phyloP scores from a whole-genome alignment of 352 stramenopile genomes.

The Poterioochromonas sp. region DNA sequence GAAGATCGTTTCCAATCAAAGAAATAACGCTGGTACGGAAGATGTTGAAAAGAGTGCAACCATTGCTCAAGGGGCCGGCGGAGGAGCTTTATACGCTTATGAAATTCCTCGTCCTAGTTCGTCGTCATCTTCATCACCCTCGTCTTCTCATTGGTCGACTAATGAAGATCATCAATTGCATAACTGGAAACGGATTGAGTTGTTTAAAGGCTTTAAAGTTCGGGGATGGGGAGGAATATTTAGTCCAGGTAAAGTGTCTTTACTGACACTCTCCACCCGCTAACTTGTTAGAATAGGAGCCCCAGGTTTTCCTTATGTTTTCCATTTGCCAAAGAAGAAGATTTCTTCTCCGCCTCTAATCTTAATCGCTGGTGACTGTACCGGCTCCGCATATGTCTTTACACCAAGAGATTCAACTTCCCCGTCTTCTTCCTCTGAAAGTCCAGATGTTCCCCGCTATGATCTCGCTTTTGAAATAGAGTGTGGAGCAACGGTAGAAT shows the following conservation, averaged over 20 bases:
- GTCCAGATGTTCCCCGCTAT: neutral
- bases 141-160: too few relatives aligned
- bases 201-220: neutral
- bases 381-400: slow-evolving; percentile 46
- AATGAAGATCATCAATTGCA: neutral
- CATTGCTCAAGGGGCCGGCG: neutral
- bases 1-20: neutral
- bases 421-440: neutral
- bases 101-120: slow-evolving; percentile 44
- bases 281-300: too few relatives aligned
- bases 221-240: neutral
- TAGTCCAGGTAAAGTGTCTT: too few relatives aligned
- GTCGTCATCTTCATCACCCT: neutral
- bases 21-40: too few relatives aligned
- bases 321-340: neutral
- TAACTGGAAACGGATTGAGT: neutral
- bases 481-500: neutral
- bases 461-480: slow-evolving; percentile 3
- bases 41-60: too few relatives aligned
- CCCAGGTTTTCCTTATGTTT: neutral
- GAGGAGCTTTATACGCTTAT: slow-evolving; percentile 59
- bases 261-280: too few relatives aligned
- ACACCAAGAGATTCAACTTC: slow-evolving; percentile 7
- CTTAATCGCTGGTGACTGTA: slow-evolving; percentile 44
- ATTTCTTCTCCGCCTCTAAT: slow-evolving; percentile 28